These are phyloP conservation scores for Alternaria sp. DNA, from an alignment of 2,329 filamentous ascomycete genomes.

Conservation along the genomic window DNA sequence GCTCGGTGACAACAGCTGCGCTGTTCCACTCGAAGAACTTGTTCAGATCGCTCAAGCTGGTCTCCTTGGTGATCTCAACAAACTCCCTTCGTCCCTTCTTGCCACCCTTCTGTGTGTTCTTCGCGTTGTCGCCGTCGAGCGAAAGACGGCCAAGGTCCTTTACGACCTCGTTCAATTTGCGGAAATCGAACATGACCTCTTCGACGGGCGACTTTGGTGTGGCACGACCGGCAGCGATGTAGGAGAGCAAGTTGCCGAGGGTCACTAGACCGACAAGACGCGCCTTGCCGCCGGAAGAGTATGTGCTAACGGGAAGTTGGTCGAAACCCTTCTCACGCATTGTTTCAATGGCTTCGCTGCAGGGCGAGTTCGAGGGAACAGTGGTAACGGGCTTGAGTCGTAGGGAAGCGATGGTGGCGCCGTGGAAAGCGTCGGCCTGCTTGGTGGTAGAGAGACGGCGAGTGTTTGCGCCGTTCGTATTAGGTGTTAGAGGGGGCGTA, in stretches of 20 bases:
- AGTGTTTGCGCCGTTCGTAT: conserved; percentile 33
- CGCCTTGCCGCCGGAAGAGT: conserved; percentile 63
- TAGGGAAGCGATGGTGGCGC: conserved; percentile 80
- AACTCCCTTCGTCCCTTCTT: conserved; percentile 65
- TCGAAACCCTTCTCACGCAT: conserved; percentile 99
- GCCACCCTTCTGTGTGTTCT: conserved; percentile 24
- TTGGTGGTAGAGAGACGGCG: conserved; percentile 48
- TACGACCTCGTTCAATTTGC: conserved; percentile 82
- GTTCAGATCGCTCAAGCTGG: conserved; percentile 80
- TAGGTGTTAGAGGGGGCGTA: conserved; percentile 52
- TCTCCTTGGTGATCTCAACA: conserved; percentile 93
- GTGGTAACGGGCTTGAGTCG: conserved; percentile 94
- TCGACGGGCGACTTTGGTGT: conserved; percentile 74
- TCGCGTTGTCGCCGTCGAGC: conserved; percentile 22
- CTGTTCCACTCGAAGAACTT: conserved; percentile 99
- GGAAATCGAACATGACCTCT: conserved; percentile 97
- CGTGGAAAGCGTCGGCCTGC: conserved; percentile 71
- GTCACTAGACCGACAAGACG: conserved; percentile 92
- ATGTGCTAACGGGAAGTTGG: conserved; percentile 83
- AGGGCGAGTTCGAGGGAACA: conserved; percentile 71
- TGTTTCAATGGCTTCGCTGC: conserved; percentile 89
- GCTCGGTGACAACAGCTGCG: conserved; percentile 90
- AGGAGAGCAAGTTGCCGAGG: conserved; percentile 90
- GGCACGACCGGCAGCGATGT: conserved; percentile 84
- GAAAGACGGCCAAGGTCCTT: conserved; percentile 68